A percentile compares a stretch with the other conserved stretches of the same genome.
These are phyloP conservation scores for Aspergillus floridensis DNA, from an alignment of 2,329 filamentous ascomycete genomes.

Conservation along the genomic window DNA sequence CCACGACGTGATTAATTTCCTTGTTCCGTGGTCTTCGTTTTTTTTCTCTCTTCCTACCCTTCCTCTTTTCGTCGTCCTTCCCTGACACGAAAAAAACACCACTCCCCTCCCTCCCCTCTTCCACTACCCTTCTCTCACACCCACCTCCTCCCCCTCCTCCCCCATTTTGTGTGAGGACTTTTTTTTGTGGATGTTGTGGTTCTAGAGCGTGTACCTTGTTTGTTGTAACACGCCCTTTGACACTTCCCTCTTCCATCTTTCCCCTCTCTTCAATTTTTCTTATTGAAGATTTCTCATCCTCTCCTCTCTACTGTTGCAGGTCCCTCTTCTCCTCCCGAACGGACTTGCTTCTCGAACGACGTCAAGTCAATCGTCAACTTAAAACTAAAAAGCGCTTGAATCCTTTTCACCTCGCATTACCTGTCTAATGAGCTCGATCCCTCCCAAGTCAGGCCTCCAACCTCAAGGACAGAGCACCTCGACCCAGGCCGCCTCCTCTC, in stretches of 20 bases:
- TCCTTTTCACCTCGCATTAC: slow-evolving; percentile 20
- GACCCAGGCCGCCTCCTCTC: slow-evolving; percentile 47
- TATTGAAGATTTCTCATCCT: slow-evolving; percentile 6
- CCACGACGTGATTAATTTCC: slow-evolving; percentile 18
- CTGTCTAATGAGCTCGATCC: slow-evolving; percentile 62
- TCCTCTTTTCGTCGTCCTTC: slow-evolving; percentile 10
- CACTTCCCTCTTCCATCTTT: slow-evolving; percentile 12
- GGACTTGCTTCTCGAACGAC: neutral
- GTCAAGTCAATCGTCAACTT: neutral
- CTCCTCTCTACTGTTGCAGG: slow-evolving; percentile 21
- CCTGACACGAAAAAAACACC: neutral
- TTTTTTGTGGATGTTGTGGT: slow-evolving; percentile 21
- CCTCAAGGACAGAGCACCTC: slow-evolving; percentile 50
- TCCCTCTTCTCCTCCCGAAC: slow-evolving; percentile 9
- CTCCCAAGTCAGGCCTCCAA: slow-evolving; percentile 49
- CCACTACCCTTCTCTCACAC: slow-evolving; percentile 4
- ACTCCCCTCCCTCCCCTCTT: neutral
- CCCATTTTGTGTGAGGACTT: slow-evolving; percentile 13
- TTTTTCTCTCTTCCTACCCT: slow-evolving; percentile 10
- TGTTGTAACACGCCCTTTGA: slow-evolving; percentile 20
- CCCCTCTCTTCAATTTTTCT: slow-evolving; percentile 5
- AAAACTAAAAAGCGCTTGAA: slow-evolving; percentile 6
- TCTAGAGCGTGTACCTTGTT: slow-evolving; percentile 20
- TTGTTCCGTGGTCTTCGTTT: slow-evolving; percentile 19
- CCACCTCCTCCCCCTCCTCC: slow-evolving; percentile 8